phyloP scores from a whole-genome alignment of 345 rosid species.

The Gynandropsis gynandra region DNA sequence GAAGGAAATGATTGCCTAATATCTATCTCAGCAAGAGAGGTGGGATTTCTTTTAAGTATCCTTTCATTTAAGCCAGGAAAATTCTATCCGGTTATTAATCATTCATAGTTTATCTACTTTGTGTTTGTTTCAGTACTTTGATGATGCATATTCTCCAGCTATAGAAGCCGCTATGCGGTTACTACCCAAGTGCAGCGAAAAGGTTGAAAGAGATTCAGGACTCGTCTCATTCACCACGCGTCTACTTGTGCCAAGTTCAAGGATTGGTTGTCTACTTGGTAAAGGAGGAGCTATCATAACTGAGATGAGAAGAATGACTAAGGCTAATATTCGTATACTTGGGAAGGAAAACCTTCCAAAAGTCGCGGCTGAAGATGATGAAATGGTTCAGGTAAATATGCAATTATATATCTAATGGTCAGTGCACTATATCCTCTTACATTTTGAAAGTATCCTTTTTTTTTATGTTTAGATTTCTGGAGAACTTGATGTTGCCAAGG shows the following conservation, averaged over 20 bases:
- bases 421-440: conserved; percentile 11
- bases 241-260: conserved; percentile 79
- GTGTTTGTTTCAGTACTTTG: conserved; percentile 46
- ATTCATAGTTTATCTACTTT: conserved; percentile 13
- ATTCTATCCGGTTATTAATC: not conserved
- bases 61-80: not conserved
- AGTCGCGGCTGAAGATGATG: conserved; percentile 82
- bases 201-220: conserved; percentile 91
- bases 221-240: conserved; percentile 83
- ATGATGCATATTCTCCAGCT: conserved; percentile 75
- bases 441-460: conserved; percentile 10
- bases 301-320: conserved; percentile 84
- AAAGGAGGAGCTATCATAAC: conserved; percentile 85
- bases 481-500: conserved; percentile 92
- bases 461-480: conserved; percentile 61
- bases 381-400: conserved; percentile 87
- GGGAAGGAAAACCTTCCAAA: conserved; percentile 87
- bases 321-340: conserved; percentile 86
- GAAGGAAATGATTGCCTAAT: conserved; percentile 93
- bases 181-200: conserved; percentile 93
- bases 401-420: conserved; percentile 1
- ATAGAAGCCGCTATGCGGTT: conserved; percentile 84
- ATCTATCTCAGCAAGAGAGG: conserved; percentile 86
- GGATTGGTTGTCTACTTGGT: conserved; percentile 96
- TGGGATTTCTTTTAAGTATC: conserved; percentile 20